Conservation (phyloP, 352 stramenopile species). For the Globisporangium echinulatum region DNA sequence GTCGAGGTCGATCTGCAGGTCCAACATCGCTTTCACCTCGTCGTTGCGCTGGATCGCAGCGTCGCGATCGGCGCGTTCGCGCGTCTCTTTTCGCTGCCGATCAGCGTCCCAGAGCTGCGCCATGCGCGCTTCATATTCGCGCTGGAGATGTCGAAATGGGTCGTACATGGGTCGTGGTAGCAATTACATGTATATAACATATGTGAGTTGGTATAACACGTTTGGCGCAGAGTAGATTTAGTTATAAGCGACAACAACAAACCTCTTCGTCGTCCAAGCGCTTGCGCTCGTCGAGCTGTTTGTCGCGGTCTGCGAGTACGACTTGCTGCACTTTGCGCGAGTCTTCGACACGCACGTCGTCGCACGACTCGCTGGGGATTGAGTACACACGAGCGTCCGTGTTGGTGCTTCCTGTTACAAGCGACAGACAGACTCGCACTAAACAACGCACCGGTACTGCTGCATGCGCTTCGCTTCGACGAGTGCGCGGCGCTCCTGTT, state of each 20-base stretch:
- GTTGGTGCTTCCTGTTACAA: not conserved
- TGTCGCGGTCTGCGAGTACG: slow-evolving; percentile 51
- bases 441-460: slow-evolving; percentile 46
- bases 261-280: slow-evolving; percentile 43
- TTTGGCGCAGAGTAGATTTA: too few relatives aligned
- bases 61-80: slow-evolving; percentile 49
- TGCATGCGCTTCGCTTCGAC: slow-evolving; percentile 74
- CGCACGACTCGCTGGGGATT: slow-evolving; percentile 50
- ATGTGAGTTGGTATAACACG: not conserved
- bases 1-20: slow-evolving; percentile 65
- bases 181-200: not conserved
- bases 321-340: slow-evolving; percentile 56
- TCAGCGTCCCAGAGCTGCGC: slow-evolving; percentile 68
- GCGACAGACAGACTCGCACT: too few relatives aligned
- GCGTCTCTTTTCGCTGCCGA: slow-evolving; percentile 67
- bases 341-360: slow-evolving; percentile 54
- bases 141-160: slow-evolving; percentile 12
- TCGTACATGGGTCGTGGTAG: not conserved
- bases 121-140: slow-evolving; percentile 44
- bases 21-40: slow-evolving; percentile 68
- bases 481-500: slow-evolving; percentile 46
- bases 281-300: slow-evolving; percentile 53
- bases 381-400: not conserved
- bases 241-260: not conserved
- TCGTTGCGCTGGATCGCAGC: slow-evolving; percentile 40